A percentile compares a stretch with the other conserved stretches of the same genome.
Conservation (phyloP, 2,329 filamentous ascomycete genomes). For the Colletotrichum sp. region DNA sequence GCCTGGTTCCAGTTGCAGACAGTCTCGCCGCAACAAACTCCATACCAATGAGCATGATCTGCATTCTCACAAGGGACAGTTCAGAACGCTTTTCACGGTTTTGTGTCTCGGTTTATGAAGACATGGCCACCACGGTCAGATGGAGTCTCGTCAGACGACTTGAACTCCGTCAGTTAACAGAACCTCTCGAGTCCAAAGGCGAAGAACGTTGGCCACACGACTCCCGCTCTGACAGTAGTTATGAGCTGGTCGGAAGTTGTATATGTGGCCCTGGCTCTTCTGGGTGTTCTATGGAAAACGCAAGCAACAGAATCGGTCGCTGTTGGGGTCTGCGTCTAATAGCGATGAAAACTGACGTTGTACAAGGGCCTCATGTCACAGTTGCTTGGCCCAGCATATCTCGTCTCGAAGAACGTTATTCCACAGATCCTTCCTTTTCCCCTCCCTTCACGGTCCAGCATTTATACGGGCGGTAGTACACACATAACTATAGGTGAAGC, state of each 20-base stretch:
- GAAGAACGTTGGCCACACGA: background rate
- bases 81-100: background rate
- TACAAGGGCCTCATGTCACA: background rate
- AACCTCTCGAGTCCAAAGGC: background rate
- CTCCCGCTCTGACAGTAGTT: background rate
- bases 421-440: rapidly evolving
- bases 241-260: rapidly evolving
- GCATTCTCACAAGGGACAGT: rapidly evolving
- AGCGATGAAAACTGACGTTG: background rate
- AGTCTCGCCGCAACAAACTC: background rate
- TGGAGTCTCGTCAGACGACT: rapidly evolving
- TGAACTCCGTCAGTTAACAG: background rate
- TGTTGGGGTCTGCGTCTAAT: rapidly evolving
- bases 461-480: background rate
- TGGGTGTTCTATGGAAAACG: background rate
- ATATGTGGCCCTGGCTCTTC: background rate
- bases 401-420: background rate
- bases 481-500: rapidly evolving
- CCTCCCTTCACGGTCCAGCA: background rate
- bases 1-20: background rate
- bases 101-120: background rate
- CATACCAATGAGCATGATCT: background rate
- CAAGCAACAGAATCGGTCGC: rapidly evolving
- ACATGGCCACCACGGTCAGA: background rate
- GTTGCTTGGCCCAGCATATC: background rate